Base-by-base conservation (phyloP, 2,329 filamentous ascomycete genomes). In the Aspergillus japonicus region DNA sequence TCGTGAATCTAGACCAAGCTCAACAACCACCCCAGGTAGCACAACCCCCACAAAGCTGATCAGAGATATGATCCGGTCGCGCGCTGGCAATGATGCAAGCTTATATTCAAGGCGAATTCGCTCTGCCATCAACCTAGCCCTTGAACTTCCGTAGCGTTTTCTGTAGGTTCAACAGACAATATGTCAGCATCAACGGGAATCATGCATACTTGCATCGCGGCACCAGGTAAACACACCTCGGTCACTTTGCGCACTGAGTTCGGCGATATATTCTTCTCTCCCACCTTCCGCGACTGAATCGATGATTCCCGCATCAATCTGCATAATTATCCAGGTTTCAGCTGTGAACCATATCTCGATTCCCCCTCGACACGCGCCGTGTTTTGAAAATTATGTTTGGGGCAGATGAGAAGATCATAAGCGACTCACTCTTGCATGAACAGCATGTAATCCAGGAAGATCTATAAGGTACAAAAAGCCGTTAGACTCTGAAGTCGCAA, bases 361-460 rank as follows among this genome's bases (percentile, higher is more conserved):
- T 5, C 21, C 12, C n/a, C 31, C 21, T 53, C 47, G 11, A 12
- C 39, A 16, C n/a, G 55, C 49, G 42, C 47, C 56, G n/a, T 16
- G 8, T 19, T 7, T 24, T 19, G 24, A 44, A 51, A 47, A 29
- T 26, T 12, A 24, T 26, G 12, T 42, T 2, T 2, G n/a, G 33
- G 44, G 31, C 33, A 31, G 42, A 14, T 7, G 19, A n/a, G 16
- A 33, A n/a, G 39, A 16, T 33, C 29, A 16, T 2, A 16, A 24
- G 47, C 54, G 23, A 73, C 81, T 64, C 76, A 86, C 83, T 85
- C 82, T 73, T 87, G 82, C 70, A 96, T 88, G 67, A 96, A 96
- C 1, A 95, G 81, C 64, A 91, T 85, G 65, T 96, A 96, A 71
- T 95, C 87, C 59, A 96, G 82, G 69, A 91, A 96, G 63, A 96